Evolutionary conservation across 306 rosid genomes (phyloP).

Genomic region (Ceratonia siliqua): DNA sequence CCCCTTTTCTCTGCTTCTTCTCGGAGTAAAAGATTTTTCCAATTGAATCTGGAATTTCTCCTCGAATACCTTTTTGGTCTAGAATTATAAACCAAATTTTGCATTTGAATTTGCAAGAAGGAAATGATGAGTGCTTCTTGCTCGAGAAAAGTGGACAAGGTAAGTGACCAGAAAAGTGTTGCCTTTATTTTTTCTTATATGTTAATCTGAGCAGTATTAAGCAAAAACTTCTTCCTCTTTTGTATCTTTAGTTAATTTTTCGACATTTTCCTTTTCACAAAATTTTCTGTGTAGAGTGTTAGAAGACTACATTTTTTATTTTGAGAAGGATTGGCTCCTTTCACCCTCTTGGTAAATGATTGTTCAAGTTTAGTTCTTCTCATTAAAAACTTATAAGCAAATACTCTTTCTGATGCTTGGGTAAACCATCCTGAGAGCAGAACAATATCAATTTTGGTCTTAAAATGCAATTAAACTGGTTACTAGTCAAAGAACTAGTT

Average conservation of each 20-base stretch:
- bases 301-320: neutral
- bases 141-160: constrained; percentile 29
- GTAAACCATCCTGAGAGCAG: neutral
- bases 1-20: neutral
- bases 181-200: neutral
- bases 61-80: neutral
- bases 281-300: constrained; percentile 1
- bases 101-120: constrained; percentile 19
- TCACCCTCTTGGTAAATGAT: neutral
- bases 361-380: constrained; percentile 1
- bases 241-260: neutral
- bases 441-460: neutral
- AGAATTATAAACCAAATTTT: neutral
- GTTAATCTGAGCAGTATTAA: neutral
- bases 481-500: neutral
- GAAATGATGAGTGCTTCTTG: constrained; percentile 27
- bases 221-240: neutral
- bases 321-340: constrained; percentile 7
- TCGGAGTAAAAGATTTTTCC: neutral
- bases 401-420: neutral
- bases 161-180: constrained; percentile 23
- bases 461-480: neutral
- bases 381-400: constrained; percentile 1
- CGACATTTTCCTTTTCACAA: neutral
- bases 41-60: constrained; percentile 20